A percentile compares a stretch with the other conserved stretches of the same genome.
These are phyloP conservation scores for Globisporangium spiculum DNA, from an alignment of 352 stramenopile species.

Conservation along the genomic window DNA sequence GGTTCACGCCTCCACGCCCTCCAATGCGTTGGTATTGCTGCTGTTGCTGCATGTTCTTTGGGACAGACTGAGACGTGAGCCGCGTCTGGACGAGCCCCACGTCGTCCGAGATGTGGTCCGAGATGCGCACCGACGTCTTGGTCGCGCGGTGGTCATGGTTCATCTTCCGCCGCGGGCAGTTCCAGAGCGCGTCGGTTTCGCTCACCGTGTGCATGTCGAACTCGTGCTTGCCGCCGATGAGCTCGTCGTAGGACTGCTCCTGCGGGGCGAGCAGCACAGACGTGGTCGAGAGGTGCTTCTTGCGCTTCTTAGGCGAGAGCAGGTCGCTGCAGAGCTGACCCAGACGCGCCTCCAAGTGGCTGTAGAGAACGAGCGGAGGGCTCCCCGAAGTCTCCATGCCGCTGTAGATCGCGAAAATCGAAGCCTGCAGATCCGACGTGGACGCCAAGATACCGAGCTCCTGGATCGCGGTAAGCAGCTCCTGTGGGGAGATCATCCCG, in stretches of 20 bases:
- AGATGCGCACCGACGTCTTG: conserved; percentile 56
- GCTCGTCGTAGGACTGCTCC: conserved; percentile 29
- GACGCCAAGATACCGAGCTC: conserved; percentile 62
- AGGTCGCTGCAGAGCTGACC: conserved; percentile 58
- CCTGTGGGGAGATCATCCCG: conserved; percentile 34
- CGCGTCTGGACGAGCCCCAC: conserved; percentile 13
- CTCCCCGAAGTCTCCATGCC: conserved; percentile 5
- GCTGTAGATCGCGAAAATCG: conserved; percentile 43
- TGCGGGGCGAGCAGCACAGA: conserved; percentile 65
- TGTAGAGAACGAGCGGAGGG: conserved; percentile 37
- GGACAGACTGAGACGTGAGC: conserved; percentile 13
- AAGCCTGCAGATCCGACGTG: conserved; percentile 48
- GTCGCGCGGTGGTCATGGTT: conserved; percentile 58
- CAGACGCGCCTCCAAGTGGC: conserved; percentile 39
- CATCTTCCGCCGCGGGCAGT: conserved; percentile 59
- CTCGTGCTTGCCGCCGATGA: conserved; percentile 20
- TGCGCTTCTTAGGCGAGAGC: conserved; percentile 62
- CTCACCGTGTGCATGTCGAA: conserved; percentile 40
- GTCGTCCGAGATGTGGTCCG: conserved; percentile 33
- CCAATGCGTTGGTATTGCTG: background rate
- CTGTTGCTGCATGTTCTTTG: conserved; percentile 11
- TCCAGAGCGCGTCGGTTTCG: conserved; percentile 55
- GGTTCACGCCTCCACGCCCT: background rate
- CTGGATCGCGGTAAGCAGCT: conserved; percentile 54
- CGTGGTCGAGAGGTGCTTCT: conserved; percentile 63